Percentiles rank a stretch among this genome's conserved stretches.
phyloP scores from a whole-genome alignment of 2,329 filamentous ascomycete genomes.

The Pestalotiopsis sp. region DNA sequence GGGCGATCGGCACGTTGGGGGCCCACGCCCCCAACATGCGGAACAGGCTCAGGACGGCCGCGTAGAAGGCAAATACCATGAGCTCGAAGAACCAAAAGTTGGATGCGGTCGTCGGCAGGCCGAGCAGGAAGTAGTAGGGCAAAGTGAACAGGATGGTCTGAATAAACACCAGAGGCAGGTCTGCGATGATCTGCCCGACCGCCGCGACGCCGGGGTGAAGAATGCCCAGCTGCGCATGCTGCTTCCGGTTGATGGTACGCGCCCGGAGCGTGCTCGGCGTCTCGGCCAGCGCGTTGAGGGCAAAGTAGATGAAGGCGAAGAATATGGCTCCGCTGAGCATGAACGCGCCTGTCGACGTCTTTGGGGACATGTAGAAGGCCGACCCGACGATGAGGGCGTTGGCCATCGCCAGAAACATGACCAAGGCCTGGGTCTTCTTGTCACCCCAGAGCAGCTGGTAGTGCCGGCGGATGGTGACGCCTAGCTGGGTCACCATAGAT shows the following conservation, averaged over 20 bases:
- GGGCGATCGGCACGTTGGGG: background rate
- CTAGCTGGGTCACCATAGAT: background rate
- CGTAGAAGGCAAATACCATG: background rate
- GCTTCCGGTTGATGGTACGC: background rate
- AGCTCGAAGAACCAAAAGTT: background rate
- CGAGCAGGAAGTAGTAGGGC: background rate
- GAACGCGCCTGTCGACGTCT: background rate
- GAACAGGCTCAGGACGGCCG: background rate
- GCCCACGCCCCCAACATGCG: background rate
- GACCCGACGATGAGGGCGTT: background rate
- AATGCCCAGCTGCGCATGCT: background rate
- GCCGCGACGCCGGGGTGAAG: background rate
- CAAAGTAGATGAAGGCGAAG: background rate
- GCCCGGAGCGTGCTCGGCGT: background rate
- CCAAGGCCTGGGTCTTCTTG: background rate
- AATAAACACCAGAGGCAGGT: background rate
- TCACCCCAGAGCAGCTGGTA: background rate
- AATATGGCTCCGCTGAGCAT: background rate
- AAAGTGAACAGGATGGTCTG: background rate
- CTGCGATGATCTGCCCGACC: background rate
- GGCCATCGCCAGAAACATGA: background rate
- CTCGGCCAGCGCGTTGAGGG: background rate
- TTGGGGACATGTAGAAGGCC: background rate
- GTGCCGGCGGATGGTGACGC: background rate
- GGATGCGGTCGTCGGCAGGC: background rate